Base-by-base conservation (phyloP, 2,329 filamentous ascomycete species). In the Lachnellula arida region DNA sequence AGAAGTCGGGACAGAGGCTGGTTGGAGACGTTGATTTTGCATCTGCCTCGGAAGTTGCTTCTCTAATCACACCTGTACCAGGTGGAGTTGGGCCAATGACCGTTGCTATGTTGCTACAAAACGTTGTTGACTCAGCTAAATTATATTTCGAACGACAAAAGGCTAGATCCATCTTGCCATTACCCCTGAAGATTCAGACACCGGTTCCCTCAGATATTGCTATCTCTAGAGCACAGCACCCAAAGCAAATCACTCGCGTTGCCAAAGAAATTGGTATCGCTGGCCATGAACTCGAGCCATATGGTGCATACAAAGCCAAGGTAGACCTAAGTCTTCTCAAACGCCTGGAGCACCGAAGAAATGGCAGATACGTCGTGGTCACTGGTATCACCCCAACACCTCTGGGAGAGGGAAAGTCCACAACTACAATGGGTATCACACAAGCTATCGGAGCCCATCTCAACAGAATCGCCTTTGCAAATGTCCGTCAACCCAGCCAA, bases 51-150 rank as follows among this genome's bases (percentile, higher is more conserved):
- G 80, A 95, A 70, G 88, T 97, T 43, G 94, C 92, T 19, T 96
- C 92, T 2, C 83, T 89, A 68, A 97, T 99, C 68, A 99, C 94
- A 2, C 94, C 94, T 1, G 94, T 99, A 2, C 94, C 94, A 1
- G 94, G 94, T 55, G 94, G 94, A 72, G 94, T 99, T 57, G 94
- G 94, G 0, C 94, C 94, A 50, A 99, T 99, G 94, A 99, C 94
- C 3, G 92, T 99, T 61, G 94, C 94, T 58, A 99, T 99, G 94
- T 80, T 99, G 48, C 78, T 99, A 66, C 89, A 96, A 73, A 99
- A 99, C 69, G 92, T 97, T 8, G 88, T 97, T 54, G 88, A 93
- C 65, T 87, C 93, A 35, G 88, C 94, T 37, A 87, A 86, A 49
- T 77, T 82, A 55, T 92, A 90, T 69, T 94, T 94, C 62, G 89